Evolutionary conservation across 805 yeast species (phyloP), one percentile per base, ranked within the genome.

Genomic region (Deakozyma indianensis): DNA sequence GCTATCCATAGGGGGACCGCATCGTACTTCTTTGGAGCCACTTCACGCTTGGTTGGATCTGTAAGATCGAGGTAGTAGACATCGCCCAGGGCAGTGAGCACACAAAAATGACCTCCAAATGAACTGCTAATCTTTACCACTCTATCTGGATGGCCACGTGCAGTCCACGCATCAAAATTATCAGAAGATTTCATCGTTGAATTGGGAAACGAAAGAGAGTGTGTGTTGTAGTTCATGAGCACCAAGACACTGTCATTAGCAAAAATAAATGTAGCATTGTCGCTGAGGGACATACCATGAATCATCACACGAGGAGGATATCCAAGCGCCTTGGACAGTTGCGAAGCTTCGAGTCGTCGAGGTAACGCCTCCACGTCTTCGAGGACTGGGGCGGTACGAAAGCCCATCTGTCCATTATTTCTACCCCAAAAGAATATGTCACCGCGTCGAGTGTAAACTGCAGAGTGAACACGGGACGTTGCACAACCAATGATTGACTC

Each of bases 351-450:
- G 14, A 25, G 14, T 9, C 28, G 28, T 7, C 38, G 11, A 11
- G 38, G 38, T n/a, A 4, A 9, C 16, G 16, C 18, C 18, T 32
- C 38, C 9, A 9, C 5, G 18, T 32, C 18, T 5, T 32, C 18
- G 11, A 11, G 18, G 5, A 60, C 61, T 9, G 63, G 58, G 1
- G 62, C 47, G 16, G 63, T 47, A 3, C 65, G 53, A 43, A 73
- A 65, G 2, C 90, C 90, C 78, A 85, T 75, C 58, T 85, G 95
- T 0, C 95, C 95, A 28, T 76, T 63, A 56, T 85, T 83, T 29
- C 80, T 62, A 2, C 95, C 95, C 94, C 95, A 85, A 32, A 75
- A 60, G 48, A 64, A 73, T 1, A 81, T 51, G 7, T 71, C 73
- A 20, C 38, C 38, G 40, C 64, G 57, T 4, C 63, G 65, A 0